Evolutionary conservation across 2,329 filamentous ascomycete genomes (phyloP), one percentile per base, ranked within the genome.

Genomic region (Apiospora arundinis): DNA sequence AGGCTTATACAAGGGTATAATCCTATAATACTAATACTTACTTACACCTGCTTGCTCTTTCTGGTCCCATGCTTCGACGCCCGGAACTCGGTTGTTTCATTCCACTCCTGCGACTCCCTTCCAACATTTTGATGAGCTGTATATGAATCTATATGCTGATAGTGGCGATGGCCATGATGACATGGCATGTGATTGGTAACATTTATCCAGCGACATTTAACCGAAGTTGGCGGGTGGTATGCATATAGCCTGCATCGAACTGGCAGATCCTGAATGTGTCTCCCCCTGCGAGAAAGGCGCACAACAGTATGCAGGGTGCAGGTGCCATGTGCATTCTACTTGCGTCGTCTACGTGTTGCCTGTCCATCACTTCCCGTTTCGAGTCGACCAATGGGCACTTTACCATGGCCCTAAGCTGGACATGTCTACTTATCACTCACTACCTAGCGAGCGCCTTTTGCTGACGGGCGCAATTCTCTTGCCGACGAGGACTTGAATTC

Each of bases 181-280:
- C 32, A 40, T 32, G 56, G 21, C 28, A 6, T 5, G 14, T 52
- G 32, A 28, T 9, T 32, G 25, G 52, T 32, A 11, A 60, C 52
- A 60, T 60, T 56, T 60, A 60, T 21, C 52, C 52, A 37, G 52
- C 52, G 28, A 37, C 52, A 37, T 37, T 60, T 60, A 60, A 37
- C 52, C 52, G 52, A 8, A 6, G 25, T 7, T 40, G 32, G 18
- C 32, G 56, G 37, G 56, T 63, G 18, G 56, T 40, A 63, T 63
- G 56, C 56, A 63, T 40, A 63, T 63, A 63, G 56, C 56, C 56
- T 63, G 56, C 56, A 63, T 63, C 52, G 28, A 60, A 18, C 16
- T 60, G 52, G 18, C 28, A 60, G 52, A 60, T 28, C 52, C 52
- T 32, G 28, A 60, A 21, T 37, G 49, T 25, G 25, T 16, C 18